Evolutionary conservation across 495 filamentous ascomycete genomes (phyloP).

Genomic region (Podospora anserina): DNA sequence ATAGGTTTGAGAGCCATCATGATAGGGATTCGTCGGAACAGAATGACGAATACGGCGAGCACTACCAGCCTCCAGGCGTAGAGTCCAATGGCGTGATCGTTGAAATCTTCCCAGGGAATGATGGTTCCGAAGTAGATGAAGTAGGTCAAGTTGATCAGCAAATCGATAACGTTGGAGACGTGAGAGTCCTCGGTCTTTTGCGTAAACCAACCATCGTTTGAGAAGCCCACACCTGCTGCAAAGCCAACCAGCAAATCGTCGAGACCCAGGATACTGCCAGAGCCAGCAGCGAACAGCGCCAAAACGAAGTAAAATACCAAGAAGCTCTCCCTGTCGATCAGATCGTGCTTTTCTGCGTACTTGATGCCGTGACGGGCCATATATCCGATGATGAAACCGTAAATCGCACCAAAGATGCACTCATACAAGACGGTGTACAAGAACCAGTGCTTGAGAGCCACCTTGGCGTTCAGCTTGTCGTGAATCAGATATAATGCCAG

Average conservation of each 20-base stretch:
- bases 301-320: constrained; percentile 98
- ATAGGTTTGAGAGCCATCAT: constrained; percentile 90
- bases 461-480: constrained; percentile 62
- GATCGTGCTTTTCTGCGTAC: constrained; percentile 73
- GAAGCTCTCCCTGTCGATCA: constrained; percentile 96
- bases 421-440: constrained; percentile 91
- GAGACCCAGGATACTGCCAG: constrained; percentile 85
- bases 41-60: constrained; percentile 84
- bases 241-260: constrained; percentile 98
- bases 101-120: constrained; percentile 90
- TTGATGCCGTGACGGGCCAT: constrained; percentile 86
- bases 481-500: constrained; percentile 82
- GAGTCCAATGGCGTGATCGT: constrained; percentile 64
- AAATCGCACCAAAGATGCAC: constrained; percentile 89
- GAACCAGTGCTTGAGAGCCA: constrained; percentile 84
- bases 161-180: constrained; percentile 98
- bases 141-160: constrained; percentile 94
- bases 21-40: constrained; percentile 95
- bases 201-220: constrained; percentile 98
- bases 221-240: constrained; percentile 91
- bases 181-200: constrained; percentile 98
- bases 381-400: constrained; percentile 85
- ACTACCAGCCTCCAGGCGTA: constrained; percentile 85
- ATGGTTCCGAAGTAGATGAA: constrained; percentile 98
- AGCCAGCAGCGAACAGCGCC: constrained; percentile 93